Base-by-base conservation (phyloP, 345 rosid genomes). In the Anacardium occidentale region DNA sequence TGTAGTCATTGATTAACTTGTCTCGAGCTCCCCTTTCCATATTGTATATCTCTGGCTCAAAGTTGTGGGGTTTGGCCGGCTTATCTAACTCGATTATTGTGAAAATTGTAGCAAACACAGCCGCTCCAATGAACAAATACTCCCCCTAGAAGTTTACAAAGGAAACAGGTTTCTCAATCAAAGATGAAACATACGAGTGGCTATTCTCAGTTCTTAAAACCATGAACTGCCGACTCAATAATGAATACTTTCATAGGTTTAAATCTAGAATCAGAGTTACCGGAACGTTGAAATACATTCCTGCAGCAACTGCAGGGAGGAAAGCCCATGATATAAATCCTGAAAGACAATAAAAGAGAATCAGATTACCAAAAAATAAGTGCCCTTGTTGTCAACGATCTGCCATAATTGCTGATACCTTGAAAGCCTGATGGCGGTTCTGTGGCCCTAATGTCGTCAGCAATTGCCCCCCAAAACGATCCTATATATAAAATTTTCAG, bases 1-100 rank as follows among this genome's bases (percentile, higher is more conserved):
- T 94, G 77, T 94, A 92, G 76, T 92, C 97, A 20, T 77, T 84
- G 58, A 94, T 90, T 58, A 94, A 78, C 85, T 92, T 92, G 76
- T 90, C 97, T 11, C 98, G 94, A 68, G 90, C 94, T 76, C 91
- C 97, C 71, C 92, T 87, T 76, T 90, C 97, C 89, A 89, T 81
- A 66, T 82, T 86, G 84, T 90, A 90, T 61, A 94, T 92, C 80
- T 92, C 95, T 17, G 98, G 97, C 77, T 92, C 97, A 54, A 94
- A 94, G 82, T 94, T 89, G 77, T 90, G 95, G 57, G 97, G 95
- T 82, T 89, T 24, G 75, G 89, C 98, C 2, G 97, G 98, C 74
- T 94, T 94, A 71, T 88, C 93, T 93, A 94, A 85, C 90, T 94
- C 92, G 66, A 90, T 90, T 68, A 92, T 73, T 72, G 87, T 80